These are phyloP conservation scores for Glaciozyma antarctica DNA, from an alignment of 768 basidiomycete species.

Conservation along the genomic window DNA sequence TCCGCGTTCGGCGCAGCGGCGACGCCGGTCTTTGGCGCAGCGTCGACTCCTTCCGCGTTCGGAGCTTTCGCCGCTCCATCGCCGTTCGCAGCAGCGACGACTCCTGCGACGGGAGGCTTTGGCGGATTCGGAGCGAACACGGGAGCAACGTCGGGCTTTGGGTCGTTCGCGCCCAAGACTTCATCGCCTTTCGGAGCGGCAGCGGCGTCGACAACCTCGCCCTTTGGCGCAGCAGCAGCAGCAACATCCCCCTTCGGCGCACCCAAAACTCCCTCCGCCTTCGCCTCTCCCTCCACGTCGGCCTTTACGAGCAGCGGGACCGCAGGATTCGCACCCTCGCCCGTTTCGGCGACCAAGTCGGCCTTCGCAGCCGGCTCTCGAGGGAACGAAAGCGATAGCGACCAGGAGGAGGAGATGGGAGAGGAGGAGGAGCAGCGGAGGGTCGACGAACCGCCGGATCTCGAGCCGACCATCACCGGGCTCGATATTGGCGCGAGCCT, in stretches of 20 bases:
- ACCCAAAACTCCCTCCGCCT: background rate
- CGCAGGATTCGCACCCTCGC: background rate
- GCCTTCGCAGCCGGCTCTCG: background rate
- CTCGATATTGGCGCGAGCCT: slow-evolving; percentile 17
- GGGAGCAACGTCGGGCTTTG: background rate
- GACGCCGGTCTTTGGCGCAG: background rate
- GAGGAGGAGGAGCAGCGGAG: slow-evolving; percentile 3
- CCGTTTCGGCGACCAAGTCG: background rate
- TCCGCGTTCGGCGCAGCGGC: background rate
- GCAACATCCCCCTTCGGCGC: background rate
- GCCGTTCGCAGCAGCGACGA: background rate
- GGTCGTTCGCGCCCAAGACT: background rate
- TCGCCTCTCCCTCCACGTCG: background rate
- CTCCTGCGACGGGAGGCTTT: background rate
- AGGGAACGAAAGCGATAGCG: slow-evolving; percentile 5
- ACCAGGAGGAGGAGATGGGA: slow-evolving; percentile 12
- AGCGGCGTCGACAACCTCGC: background rate
- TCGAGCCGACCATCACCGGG: slow-evolving; percentile 20
- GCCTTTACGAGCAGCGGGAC: background rate
- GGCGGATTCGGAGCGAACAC: background rate
- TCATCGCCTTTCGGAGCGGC: background rate
- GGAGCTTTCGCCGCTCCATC: background rate
- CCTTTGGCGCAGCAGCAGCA: background rate
- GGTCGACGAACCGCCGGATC: slow-evolving; percentile 30
- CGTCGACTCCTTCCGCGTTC: slow-evolving; percentile 1